Evolutionary conservation across 106 monocot genomes (phyloP), one percentile per base, ranked within the genome.

Genomic region (Acorus gramineus): DNA sequence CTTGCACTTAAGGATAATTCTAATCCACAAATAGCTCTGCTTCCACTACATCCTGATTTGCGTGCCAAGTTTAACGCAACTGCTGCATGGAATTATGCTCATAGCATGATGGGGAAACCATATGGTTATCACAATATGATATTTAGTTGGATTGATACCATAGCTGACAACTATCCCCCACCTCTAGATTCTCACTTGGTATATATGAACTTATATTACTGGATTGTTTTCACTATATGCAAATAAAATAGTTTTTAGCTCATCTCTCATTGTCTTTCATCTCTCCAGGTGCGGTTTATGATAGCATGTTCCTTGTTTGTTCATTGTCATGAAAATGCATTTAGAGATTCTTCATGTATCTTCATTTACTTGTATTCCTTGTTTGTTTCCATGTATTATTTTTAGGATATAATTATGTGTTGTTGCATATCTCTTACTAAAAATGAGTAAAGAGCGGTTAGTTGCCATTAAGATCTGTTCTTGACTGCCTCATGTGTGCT

Each of bases 81-180:
- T 61, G 84, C 90, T 42, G 95, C 95, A 61, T 95, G 95, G 95
- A 80, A 64, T 11, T 95, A 90, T 90, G 95, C 87, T 67, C 69
- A 53, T 52, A 85, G 87, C 73, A 95, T 95, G 95, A 49, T 67
- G 13, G 90, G 95, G 60, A 90, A 87, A 53, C 90, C 95, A 2
- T 90, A 90, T 74, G 90, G 95, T 1, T 95, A 90, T 66, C 95
- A 95, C 70, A 95, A 95, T 70, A 95, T 95, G 95, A 95, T 95
- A 80, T 95, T 95, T 67, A 95, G 95, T 72, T 95, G 90, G 95
- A 95, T 95, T 65, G 95, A 95, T 67, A 95, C 95, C 11, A 53
- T 90, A 49, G 66, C 74, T 28, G 90, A 95, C 1, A 95, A 95
- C 59, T 95, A 80, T 71, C 95, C 90, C 47, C 95, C 90, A 2